Base-by-base conservation (phyloP, 1,284 basidiomycete genomes). In the Fomitopsis betulina region DNA sequence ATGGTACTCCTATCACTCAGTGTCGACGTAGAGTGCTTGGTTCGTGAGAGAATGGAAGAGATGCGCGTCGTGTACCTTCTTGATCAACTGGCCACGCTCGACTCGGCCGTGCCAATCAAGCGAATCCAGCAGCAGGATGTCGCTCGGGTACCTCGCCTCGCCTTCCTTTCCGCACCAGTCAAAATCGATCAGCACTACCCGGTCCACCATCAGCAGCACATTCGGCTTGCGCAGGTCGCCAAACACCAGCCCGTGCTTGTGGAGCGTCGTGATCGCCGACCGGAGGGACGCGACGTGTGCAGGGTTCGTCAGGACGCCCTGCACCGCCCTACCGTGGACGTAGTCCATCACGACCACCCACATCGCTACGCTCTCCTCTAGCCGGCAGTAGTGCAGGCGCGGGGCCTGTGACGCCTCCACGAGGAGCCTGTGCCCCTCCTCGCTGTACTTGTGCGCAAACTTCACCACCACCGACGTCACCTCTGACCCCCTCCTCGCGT, bases 281-380 rank as follows among this genome's bases (percentile, higher is more conserved):
- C 49, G 40, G 42, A 58, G 58, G 38, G 37, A 42, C 17, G 53
- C 55, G 25, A 39, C 38, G 50, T 27, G 42, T 40, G 27, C 37
- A 17, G 42, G 47, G 19, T 47, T 5, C 25, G 45, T 47, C 38
- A 35, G 15, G 30, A 25, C 39, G 21, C 23, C 45, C 33, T 43
- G 39, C 40, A 58, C 58, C 12, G 56, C 54, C n/a, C 39, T 55
- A 23, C 37, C 47, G 25, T 55, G 32, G 10, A 68, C 42, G 43
- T 59, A 62, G 51, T 67, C 67, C 67, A 68, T 68, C 4, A 68
- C 64, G 42, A 67, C 62, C 53, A 67, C 63, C 30, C 54, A 52
- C 60, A 63, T 57, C 13, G 58, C 62, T 5, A 40, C 47, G 17
- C 47, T 50, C 4, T 45, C 47, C 19, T 55, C 47, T 39, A 53